Base-by-base conservation (phyloP, 2,329 filamentous ascomycete species). In the Monilinia laxa region DNA sequence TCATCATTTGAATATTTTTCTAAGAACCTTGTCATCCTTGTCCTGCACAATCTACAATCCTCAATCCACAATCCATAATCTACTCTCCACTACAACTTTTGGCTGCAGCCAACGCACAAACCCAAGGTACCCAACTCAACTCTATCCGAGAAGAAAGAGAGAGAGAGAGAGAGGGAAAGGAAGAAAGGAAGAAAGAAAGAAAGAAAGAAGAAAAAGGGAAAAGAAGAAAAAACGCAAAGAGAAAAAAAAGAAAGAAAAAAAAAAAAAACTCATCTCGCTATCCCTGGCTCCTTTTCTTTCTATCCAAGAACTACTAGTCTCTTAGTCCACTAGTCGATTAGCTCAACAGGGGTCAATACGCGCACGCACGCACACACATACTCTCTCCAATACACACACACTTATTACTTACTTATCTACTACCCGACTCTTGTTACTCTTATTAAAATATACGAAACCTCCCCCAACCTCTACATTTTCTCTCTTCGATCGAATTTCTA, bases 391-490 rank as follows among this genome's bases (percentile, higher is more conserved):
- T 52, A 49, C 35, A 62, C 35, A n/a, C 59, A 31, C 58, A 35
- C 58, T 52, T 45, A 62, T 20, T 31, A n/a, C 42, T 25, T 16
- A 31, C 45, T 20, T n/a, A 14, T 49, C 31, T 35, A 35, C 31
- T 35, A n/a, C 31, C 7, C 1, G 7, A 35, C 31, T 35, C 31
- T 35, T 6, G 4, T 40, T 14, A 40, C 38, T 40, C 38, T 38
- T 53, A 38, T 40, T 62, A 62, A 52, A 53, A 62, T 53, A 62
- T 47, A 51, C 47, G 5, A 52, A 52, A 42, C 45, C 12, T 40
- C 49, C 49, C 59, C 59, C 59, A 62, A 62, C 59, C 59, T 62
- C 59, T 53, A 40, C 35, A 25, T 20, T 53, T 62, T 62, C 47
- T 53, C 59, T 42, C 4, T 18, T 25, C 20, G 52, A 56, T 20